Percentiles rank a stretch among this genome's conserved stretches.
These are phyloP conservation scores for Penicillium sp. DNA, from an alignment of 2,329 filamentous ascomycete genomes.

Conservation along the genomic window DNA sequence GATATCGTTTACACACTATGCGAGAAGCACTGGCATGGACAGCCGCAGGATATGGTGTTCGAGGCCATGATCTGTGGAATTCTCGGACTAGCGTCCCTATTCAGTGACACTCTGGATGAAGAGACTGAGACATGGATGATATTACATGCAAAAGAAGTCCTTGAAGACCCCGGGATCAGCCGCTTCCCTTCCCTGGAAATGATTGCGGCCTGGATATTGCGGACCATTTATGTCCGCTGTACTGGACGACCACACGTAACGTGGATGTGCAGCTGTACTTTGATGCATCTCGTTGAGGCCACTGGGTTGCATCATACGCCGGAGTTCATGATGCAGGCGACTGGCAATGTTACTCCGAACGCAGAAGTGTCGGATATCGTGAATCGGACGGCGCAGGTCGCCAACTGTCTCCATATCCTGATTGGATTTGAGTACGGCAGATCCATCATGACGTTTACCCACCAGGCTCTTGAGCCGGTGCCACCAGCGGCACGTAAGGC, in stretches of 20 bases:
- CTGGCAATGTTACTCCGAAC: slow-evolving; percentile 6
- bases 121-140: slow-evolving; percentile 27
- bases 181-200: slow-evolving; percentile 29
- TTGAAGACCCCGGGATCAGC: slow-evolving; percentile 39
- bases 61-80: slow-evolving; percentile 35
- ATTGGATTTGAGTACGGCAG: slow-evolving; percentile 37
- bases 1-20: slow-evolving; percentile 22
- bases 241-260: slow-evolving; percentile 51
- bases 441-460: slow-evolving; percentile 26
- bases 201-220: slow-evolving; percentile 48
- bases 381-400: slow-evolving; percentile 29
- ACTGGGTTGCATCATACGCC: slow-evolving; percentile 30
- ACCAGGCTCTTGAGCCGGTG: slow-evolving; percentile 14
- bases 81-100: slow-evolving; percentile 34
- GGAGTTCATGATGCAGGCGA: slow-evolving; percentile 20
- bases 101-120: slow-evolving; percentile 21
- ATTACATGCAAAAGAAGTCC: slow-evolving; percentile 41
- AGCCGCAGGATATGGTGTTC: slow-evolving; percentile 28
- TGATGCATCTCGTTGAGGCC: slow-evolving; percentile 57
- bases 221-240: slow-evolving; percentile 51
- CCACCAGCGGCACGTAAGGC: slow-evolving; percentile 1
- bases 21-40: slow-evolving; percentile 32
- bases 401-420: slow-evolving; percentile 30
- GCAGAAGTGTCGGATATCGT: slow-evolving; percentile 17
- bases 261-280: slow-evolving; percentile 55